Base-by-base conservation (phyloP, 148 eudicot genomes). In the Linanthus parryae region DNA sequence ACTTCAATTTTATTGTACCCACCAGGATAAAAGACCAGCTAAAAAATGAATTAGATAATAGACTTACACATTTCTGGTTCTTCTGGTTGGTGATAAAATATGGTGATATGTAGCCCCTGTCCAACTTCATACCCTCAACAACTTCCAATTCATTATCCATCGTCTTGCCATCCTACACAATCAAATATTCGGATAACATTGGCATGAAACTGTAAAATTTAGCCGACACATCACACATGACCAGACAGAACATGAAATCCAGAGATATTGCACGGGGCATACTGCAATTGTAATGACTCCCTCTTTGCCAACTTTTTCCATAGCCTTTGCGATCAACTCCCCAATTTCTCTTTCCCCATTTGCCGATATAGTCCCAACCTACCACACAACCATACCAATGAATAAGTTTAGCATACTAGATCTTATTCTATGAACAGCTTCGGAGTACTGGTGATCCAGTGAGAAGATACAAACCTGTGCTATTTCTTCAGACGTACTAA, bases 401-500 rank as follows among this genome's bases (percentile, higher is more conserved):
- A 11, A 28, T 18, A 1, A 25, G 24, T 44, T 22, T 10, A 7
- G 29, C 13, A 23, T 44, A 44, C n/a, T 22, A 41, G 38, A 59
- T 20, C 29, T 30, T 5, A 14, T 18, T 11, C 18, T 45, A 2
- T 54, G 7, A 17, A 9, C 29, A 29, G 29, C 22, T 44, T 8
- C n/a, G 5, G 48, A 44, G 20, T n/a, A 34, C 18, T 24, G 9
- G 2, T 5, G 7, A n/a, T 7, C 24, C 7, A 13, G 29, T 5
- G 5, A 16, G 4, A 1, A 36, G 18, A 30, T 30, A 8, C 21
- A 57, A 53, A 79, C 91, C 85, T 83, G 91, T 2, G 91, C 85
- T 37, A 92, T 92, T 67, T 92, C 99, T 63, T 92, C 94, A 0
- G 94, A 84, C 22, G 96, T 92, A 64, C 91, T 88, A 48, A 92